Evolutionary conservation across 441 rosid genomes (phyloP).

Genomic region (Brassica hybrid): DNA sequence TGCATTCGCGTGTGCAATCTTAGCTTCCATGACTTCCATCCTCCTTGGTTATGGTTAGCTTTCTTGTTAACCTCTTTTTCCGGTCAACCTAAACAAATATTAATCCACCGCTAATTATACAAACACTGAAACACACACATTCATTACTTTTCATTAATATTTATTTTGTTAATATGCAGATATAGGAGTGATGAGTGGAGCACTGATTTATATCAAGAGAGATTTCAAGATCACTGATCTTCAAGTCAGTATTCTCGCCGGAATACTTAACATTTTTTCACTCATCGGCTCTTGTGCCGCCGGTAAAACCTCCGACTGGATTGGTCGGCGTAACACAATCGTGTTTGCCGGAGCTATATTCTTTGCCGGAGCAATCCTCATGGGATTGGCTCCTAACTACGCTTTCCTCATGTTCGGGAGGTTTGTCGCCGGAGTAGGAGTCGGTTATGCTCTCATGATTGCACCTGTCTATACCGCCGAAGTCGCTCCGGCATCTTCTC

Average conservation of each 20-base stretch:
- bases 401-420: constrained; percentile 94
- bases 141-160: background rate
- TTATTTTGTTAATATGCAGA: constrained; percentile 15
- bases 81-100: constrained; percentile 54
- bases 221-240: constrained; percentile 52
- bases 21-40: constrained; percentile 89
- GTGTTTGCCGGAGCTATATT: constrained; percentile 79
- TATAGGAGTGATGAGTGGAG: constrained; percentile 50
- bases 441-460: constrained; percentile 89
- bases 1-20: constrained; percentile 73
- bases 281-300: constrained; percentile 81
- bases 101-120: background rate
- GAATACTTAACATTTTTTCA: constrained; percentile 64
- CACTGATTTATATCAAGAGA: constrained; percentile 52
- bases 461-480: constrained; percentile 97
- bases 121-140: background rate
- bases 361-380: constrained; percentile 79
- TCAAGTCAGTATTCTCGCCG: constrained; percentile 59
- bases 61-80: constrained; percentile 44
- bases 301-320: constrained; percentile 84
- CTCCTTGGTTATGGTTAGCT: constrained; percentile 82
- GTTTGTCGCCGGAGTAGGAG: constrained; percentile 84
- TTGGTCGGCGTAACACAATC: constrained; percentile 86
- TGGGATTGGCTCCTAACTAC: constrained; percentile 82
- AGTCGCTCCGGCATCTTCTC: constrained; percentile 84